Conservation (phyloP, 306 rosid genomes). For the Neltuma alba region DNA sequence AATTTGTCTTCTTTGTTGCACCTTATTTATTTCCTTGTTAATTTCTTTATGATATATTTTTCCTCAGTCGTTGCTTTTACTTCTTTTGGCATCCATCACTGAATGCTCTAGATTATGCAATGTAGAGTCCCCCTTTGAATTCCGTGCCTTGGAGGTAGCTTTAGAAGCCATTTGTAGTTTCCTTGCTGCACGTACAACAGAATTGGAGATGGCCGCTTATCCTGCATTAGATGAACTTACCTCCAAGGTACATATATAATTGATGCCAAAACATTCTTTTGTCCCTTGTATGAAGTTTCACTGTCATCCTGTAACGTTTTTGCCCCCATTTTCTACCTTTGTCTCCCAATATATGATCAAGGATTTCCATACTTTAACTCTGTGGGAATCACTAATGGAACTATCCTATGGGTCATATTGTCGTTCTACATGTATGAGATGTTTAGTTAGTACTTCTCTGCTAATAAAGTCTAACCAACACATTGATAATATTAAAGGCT, state of each 20-base stretch:
- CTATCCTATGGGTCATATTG: background rate
- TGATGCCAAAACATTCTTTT: slow-evolving; percentile 5
- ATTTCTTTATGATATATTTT: background rate
- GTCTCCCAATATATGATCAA: background rate
- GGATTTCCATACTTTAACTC: background rate
- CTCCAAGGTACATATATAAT: slow-evolving; percentile 60
- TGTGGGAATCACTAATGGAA: background rate
- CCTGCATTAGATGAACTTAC: slow-evolving; percentile 97
- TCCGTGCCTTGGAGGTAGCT: slow-evolving; percentile 93
- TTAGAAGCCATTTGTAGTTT: slow-evolving; percentile 96
- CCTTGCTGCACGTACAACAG: slow-evolving; percentile 94
- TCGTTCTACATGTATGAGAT: background rate
- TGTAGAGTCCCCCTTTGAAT: slow-evolving; percentile 95
- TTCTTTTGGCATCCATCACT: slow-evolving; percentile 18
- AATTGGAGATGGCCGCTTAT: slow-evolving; percentile 91
- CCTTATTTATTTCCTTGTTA: slow-evolving; percentile 8
- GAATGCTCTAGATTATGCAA: slow-evolving; percentile 47
- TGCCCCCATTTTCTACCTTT: background rate
- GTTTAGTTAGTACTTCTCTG: background rate
- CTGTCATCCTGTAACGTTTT: background rate
- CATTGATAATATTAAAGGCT: background rate
- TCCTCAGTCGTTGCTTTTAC: slow-evolving; percentile 27
- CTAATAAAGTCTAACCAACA: background rate
- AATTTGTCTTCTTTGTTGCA: slow-evolving; percentile 24
- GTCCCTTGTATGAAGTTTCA: background rate